phyloP scores from a whole-genome alignment of 1,139 yeast genomes.

The Citeromyces hawaiiensis region DNA sequence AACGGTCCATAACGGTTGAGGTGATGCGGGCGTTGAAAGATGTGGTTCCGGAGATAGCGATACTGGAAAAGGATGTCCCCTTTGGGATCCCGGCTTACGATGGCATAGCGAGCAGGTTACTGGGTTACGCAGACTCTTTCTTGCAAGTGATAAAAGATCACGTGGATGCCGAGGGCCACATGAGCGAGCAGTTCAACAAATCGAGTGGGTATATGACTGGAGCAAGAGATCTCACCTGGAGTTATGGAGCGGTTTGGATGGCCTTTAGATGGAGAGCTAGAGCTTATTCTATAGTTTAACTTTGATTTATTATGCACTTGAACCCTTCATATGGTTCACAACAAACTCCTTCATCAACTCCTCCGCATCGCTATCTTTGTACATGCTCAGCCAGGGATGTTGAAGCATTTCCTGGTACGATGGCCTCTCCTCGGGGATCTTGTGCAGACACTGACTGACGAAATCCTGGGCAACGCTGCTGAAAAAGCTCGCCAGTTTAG shows the following conservation, averaged over 20 bases:
- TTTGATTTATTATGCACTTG: background rate
- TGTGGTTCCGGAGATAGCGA: slow-evolving; percentile 4
- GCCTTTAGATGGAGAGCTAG: slow-evolving; percentile 51
- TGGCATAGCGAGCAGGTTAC: slow-evolving; percentile 29
- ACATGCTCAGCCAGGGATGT: slow-evolving; percentile 70
- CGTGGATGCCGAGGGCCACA: slow-evolving; percentile 56
- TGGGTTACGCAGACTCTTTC: slow-evolving; percentile 63
- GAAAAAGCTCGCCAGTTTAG: slow-evolving; percentile 42
- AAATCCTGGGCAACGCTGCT: slow-evolving; percentile 73
- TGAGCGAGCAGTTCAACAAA: slow-evolving; percentile 84
- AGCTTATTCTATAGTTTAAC: slow-evolving; percentile 7
- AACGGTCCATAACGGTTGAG: slow-evolving; percentile 17
- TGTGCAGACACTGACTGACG: slow-evolving; percentile 68
- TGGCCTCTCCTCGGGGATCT: slow-evolving; percentile 76
- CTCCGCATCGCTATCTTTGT: slow-evolving; percentile 18
- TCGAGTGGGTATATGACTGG: slow-evolving; percentile 81
- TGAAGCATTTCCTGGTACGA: slow-evolving; percentile 57
- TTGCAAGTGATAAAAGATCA: slow-evolving; percentile 61
- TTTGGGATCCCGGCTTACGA: slow-evolving; percentile 34
- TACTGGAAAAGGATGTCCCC: slow-evolving; percentile 15
- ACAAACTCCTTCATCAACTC: background rate
- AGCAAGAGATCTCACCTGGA: slow-evolving; percentile 83
- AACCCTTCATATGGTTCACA: background rate
- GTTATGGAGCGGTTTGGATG: slow-evolving; percentile 70
- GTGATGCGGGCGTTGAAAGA: background rate